phyloP scores from a whole-genome alignment of 306 rosid species.

The Morella rubra region DNA sequence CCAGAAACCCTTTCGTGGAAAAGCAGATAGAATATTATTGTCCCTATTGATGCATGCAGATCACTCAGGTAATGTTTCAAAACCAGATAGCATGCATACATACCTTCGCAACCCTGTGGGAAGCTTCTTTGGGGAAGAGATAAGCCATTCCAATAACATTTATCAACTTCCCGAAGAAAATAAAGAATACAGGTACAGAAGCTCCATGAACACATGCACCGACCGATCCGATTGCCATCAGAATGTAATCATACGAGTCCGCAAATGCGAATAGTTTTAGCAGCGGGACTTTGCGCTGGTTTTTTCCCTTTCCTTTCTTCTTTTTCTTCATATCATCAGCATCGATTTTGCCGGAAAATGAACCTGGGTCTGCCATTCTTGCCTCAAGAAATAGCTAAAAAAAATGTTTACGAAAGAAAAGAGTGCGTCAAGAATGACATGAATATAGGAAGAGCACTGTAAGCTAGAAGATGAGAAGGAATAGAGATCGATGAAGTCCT shows the following conservation, averaged over 20 bases:
- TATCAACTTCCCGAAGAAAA: constrained; percentile 85
- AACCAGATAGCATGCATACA: not conserved
- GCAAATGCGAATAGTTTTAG: constrained; percentile 75
- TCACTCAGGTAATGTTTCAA: not conserved
- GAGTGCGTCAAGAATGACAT: not conserved
- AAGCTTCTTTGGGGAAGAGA: constrained; percentile 86
- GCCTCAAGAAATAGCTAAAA: not conserved
- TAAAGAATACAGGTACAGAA: constrained; percentile 91
- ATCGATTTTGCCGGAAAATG: constrained; percentile 8
- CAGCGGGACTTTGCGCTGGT: constrained; percentile 52
- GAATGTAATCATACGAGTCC: constrained; percentile 63
- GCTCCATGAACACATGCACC: constrained; percentile 94
- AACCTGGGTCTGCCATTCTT: constrained; percentile 20
- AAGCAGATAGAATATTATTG: not conserved
- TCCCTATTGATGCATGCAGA: constrained; percentile 7
- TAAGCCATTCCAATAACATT: constrained; percentile 87
- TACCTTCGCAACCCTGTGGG: constrained; percentile 93
- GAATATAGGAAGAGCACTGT: not conserved
- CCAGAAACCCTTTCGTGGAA: not conserved
- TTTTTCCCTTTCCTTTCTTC: constrained; percentile 30
- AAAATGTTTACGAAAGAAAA: not conserved
- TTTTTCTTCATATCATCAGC: constrained; percentile 21
- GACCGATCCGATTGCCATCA: constrained; percentile 71
- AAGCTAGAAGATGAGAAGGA: not conserved
- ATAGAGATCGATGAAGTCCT: not conserved